Base-by-base conservation (phyloP, 2,329 filamentous ascomycete species). In the Hypoxylon sp. region DNA sequence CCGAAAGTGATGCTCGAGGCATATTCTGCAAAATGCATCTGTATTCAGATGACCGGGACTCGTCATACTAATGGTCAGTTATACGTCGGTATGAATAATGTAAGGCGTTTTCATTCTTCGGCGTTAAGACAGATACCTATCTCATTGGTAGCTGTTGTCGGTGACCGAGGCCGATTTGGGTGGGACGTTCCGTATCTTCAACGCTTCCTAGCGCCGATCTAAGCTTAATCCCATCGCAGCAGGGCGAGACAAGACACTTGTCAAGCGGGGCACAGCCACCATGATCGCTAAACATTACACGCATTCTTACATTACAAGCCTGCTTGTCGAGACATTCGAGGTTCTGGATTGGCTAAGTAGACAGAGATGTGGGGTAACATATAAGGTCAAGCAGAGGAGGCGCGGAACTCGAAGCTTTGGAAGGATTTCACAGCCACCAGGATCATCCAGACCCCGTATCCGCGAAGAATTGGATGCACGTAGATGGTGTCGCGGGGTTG, bases 351-450 rank as follows among this genome's bases (percentile, higher is more conserved):
- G 27, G 40, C 10, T 59, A 44, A 31, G 54, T 35, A 13, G 40
- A 31, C 56, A 37, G 14, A 55, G 17, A 42, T 57, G 37, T 5
- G 44, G 50, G 42, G 22, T 64, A 42, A 20, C 25, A 20, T 35
- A 25, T 6, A 33, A 55, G 27, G 3, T 31, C 7, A 31, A 27
- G 35, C 14, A 48, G 5, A 57, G 35, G 27, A 54, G 31, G 54
- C 48, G 44, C 50, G 20, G 20, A 13, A 22, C 48, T 55, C 56
- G 54, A 64, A 68, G 64, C 60, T 48, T 56, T 60, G n/a, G 55
- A 64, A 63, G 49, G 55, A 55, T 67, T 67, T 54, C 35, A 61
- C 31, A 58, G 64, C 57, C 58, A 31, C 42, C 42, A 22, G 27
- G 31, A n/a, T 35, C 42, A 57, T 48, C 25, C 13, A 35, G 25